Conservation (phyloP, 495 filamentous ascomycete species). For the Penicillium fimorum region DNA sequence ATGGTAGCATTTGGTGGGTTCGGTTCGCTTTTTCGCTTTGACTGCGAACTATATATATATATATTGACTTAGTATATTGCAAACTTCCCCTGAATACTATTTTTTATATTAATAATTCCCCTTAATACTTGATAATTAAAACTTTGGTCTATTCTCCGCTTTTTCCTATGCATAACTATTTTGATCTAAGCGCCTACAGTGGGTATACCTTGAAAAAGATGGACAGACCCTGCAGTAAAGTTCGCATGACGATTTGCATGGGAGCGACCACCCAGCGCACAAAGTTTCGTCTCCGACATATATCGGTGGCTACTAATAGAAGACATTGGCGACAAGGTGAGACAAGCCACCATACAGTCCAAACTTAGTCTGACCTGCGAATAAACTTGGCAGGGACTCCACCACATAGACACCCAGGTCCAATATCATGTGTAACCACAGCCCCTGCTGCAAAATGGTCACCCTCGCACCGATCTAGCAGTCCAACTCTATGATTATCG, state of each 20-base stretch:
- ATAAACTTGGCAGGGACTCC: neutral
- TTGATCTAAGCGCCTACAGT: slow-evolving; percentile 8
- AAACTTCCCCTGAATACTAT: neutral
- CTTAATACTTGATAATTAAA: neutral
- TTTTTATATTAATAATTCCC: neutral
- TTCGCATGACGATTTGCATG: neutral
- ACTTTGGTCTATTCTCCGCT: neutral
- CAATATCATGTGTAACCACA: neutral
- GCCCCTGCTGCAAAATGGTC: too few relatives aligned
- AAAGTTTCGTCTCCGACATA: neutral
- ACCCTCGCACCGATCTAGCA: too few relatives aligned
- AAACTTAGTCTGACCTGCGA: neutral
- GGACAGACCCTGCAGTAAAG: neutral
- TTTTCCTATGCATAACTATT: slow-evolving; percentile 9
- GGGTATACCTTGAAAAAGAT: slow-evolving; percentile 8
- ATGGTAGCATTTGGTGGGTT: neutral
- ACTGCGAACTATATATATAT: neutral
- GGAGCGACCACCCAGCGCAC: neutral
- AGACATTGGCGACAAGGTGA: neutral
- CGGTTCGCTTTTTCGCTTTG: neutral
- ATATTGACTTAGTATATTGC: neutral
- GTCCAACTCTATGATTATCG: too few relatives aligned
- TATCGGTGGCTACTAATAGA: neutral
- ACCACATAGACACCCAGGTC: neutral
- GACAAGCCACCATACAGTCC: neutral